Conservation (phyloP, 208 protist genomes). For the Acanthamoeba lenticulata region DNA sequence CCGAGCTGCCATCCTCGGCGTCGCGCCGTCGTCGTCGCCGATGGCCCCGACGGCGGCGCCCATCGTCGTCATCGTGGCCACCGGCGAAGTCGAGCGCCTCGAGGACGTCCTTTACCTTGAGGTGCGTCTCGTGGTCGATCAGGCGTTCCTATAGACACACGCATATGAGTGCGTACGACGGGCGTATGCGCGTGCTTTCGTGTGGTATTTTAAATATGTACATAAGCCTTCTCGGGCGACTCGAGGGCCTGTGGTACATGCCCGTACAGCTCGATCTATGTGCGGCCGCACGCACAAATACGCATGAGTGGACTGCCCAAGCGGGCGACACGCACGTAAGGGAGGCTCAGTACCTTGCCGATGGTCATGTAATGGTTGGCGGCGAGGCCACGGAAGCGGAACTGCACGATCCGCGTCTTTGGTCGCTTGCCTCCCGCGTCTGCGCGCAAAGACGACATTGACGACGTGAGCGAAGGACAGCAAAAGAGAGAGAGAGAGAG, state of each 20-base stretch:
- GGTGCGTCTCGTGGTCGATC: not conserved
- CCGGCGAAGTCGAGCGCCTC: not conserved
- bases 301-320: not conserved
- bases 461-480: not conserved
- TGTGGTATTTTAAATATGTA: not conserved
- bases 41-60: not conserved
- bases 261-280: conserved; percentile 48
- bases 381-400: conserved; percentile 49
- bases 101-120: not conserved
- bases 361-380: conserved; percentile 45
- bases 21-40: not conserved
- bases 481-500: not conserved
- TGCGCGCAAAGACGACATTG: not conserved
- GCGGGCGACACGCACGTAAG: not conserved
- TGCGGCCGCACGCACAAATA: too few species aligned
- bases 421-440: conserved; percentile 26
- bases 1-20: not conserved
- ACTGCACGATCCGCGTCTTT: conserved; percentile 37
- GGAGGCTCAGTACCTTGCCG: not conserved
- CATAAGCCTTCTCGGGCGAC: not conserved
- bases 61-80: not conserved
- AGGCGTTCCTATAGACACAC: conserved; percentile 33
- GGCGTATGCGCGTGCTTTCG: too few species aligned
- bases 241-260: not conserved
- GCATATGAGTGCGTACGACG: too few species aligned